phyloP scores from a whole-genome alignment of 768 basidiomycete genomes.

The Trametes punicea region DNA sequence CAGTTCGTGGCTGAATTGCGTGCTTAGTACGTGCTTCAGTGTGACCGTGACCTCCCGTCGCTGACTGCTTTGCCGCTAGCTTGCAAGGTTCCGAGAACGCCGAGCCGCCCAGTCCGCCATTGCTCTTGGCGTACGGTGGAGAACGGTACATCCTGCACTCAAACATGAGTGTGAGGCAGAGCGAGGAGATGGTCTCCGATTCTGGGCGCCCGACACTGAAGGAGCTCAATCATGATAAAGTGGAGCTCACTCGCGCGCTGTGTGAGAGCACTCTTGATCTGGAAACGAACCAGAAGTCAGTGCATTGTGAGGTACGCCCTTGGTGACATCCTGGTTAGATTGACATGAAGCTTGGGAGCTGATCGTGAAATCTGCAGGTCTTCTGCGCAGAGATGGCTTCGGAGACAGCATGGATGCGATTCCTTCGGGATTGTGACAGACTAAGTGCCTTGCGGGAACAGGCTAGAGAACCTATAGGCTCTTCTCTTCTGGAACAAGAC shows the following conservation, averaged over 20 bases:
- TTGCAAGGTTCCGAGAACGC: slow-evolving; percentile 30
- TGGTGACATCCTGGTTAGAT: background rate
- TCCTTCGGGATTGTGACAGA: slow-evolving; percentile 42
- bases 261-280: slow-evolving; percentile 51
- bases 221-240: background rate
- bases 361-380: slow-evolving; percentile 36
- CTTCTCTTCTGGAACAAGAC: background rate
- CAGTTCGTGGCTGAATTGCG: slow-evolving; percentile 40
- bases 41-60: background rate
- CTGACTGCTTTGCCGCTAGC: slow-evolving; percentile 27
- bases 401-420: slow-evolving; percentile 43
- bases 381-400: slow-evolving; percentile 37
- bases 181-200: slow-evolving; percentile 25
- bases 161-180: slow-evolving; percentile 48
- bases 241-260: slow-evolving; percentile 3
- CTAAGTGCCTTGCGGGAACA: slow-evolving; percentile 34
- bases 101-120: slow-evolving; percentile 47
- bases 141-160: slow-evolving; percentile 45
- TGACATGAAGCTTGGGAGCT: background rate
- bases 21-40: slow-evolving; percentile 38
- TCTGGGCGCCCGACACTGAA: background rate
- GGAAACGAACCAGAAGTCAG: slow-evolving; percentile 49
- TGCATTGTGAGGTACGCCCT: slow-evolving; percentile 50
- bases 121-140: slow-evolving; percentile 36
- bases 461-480: background rate